Evolutionary conservation across 768 basidiomycete species (phyloP).

Genomic region (Hemileccinum rubropunctum): DNA sequence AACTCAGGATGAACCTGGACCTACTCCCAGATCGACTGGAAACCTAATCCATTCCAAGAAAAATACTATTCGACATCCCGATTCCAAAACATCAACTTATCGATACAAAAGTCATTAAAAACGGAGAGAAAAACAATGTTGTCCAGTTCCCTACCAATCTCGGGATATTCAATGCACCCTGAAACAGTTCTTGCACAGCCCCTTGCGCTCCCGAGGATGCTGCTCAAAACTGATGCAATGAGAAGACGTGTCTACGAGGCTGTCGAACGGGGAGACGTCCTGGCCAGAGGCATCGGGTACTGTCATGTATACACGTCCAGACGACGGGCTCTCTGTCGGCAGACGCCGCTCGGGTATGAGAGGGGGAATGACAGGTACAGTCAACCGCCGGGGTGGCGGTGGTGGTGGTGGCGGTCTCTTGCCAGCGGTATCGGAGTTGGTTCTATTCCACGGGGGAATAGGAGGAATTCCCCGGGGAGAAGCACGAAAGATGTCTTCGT

Average conservation of each 20-base stretch:
- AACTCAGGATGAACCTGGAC: too few species aligned
- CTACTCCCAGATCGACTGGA: too few species aligned
- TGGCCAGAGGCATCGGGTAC: conserved; percentile 33
- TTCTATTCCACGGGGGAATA: conserved; percentile 17
- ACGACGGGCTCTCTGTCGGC: conserved; percentile 13
- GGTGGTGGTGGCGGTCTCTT: conserved; percentile 60
- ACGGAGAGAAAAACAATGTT: too few species aligned
- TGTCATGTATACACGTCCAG: conserved; percentile 23
- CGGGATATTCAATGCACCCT: conserved; percentile 39
- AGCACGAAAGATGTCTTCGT: conserved; percentile 21
- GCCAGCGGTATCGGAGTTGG: conserved; percentile 22
- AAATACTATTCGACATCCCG: too few species aligned
- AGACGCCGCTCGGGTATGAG: conserved; percentile 48
- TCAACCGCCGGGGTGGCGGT: conserved; percentile 50
- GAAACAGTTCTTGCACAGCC: conserved; percentile 67
- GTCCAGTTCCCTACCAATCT: too few species aligned
- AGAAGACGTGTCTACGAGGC: conserved; percentile 46
- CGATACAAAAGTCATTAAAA: too few species aligned
- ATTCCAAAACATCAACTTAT: too few species aligned
- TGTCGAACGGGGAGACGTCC: conserved; percentile 65
- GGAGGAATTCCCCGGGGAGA: conserved; percentile 15
- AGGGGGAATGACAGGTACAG: conserved; percentile 30
- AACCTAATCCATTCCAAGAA: too few species aligned
- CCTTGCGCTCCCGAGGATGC: conserved; percentile 63
- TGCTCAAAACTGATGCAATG: conserved; percentile 59